A percentile compares a stretch with the other conserved stretches of the same genome.
phyloP scores from a whole-genome alignment of 768 basidiomycete species.

The Mycena rosella region DNA sequence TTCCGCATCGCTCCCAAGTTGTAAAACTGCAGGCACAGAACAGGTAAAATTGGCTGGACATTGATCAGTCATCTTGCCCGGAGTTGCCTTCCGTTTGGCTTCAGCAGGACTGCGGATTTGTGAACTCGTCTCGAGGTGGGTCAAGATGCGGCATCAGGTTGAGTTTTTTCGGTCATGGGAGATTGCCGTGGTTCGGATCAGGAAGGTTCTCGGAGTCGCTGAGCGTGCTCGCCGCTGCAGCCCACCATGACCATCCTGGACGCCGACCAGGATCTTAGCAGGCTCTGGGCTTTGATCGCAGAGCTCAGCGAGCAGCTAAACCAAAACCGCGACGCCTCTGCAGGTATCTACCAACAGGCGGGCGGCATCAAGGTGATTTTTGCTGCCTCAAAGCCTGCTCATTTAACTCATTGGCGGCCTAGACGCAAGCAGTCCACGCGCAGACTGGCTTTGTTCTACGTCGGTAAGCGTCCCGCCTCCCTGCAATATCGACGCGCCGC shows the following conservation, averaged over 20 bases:
- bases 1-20: too few relatives aligned
- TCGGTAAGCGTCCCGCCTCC: slow-evolving; percentile 58
- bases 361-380: slow-evolving; percentile 83
- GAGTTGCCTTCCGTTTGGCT: too few relatives aligned
- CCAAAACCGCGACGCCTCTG: slow-evolving; percentile 80
- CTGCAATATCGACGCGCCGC: background rate
- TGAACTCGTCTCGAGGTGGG: too few relatives aligned
- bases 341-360: slow-evolving; percentile 78
- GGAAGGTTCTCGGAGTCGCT: background rate
- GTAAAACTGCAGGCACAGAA: too few relatives aligned
- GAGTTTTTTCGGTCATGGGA: background rate
- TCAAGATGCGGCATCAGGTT: too few relatives aligned
- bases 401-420: slow-evolving; percentile 19
- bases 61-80: too few relatives aligned
- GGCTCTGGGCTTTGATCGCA: slow-evolving; percentile 75
- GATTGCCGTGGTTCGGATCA: background rate
- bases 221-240: too few relatives aligned
- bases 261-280: slow-evolving; percentile 49
- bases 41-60: too few relatives aligned
- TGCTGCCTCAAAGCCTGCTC: background rate
- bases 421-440: slow-evolving; percentile 91
- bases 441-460: slow-evolving; percentile 94
- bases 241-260: background rate
- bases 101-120: too few relatives aligned
- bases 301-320: slow-evolving; percentile 89